Conservation (phyloP, 2,329 filamentous ascomycete species). For the Epichloe baconii region DNA sequence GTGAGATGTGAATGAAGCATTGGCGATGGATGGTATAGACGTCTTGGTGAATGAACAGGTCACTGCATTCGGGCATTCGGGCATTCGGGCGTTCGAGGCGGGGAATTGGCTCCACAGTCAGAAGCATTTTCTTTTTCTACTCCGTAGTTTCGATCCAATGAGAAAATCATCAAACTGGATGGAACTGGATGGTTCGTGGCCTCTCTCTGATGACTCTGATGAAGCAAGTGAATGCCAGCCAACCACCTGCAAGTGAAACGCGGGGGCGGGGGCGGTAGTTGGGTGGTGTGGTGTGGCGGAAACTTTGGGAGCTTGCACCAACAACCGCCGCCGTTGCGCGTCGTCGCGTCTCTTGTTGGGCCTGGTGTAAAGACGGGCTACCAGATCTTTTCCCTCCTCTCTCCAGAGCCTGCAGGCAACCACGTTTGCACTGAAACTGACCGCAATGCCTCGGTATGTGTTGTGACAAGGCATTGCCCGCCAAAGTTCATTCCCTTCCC, state of each 20-base stretch:
- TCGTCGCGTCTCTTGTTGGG: constrained; percentile 3
- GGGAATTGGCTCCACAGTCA: too few relatives aligned
- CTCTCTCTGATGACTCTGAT: too few relatives aligned
- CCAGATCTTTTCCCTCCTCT: not conserved
- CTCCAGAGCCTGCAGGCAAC: not conserved
- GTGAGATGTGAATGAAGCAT: too few relatives aligned
- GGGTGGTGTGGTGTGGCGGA: too few relatives aligned
- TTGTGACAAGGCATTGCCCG: not conserved
- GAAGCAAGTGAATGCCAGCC: not conserved
- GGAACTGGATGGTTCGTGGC: too few relatives aligned
- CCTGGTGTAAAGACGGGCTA: not conserved
- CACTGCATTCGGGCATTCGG: too few relatives aligned
- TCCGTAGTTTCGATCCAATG: too few relatives aligned
- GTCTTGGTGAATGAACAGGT: too few relatives aligned
- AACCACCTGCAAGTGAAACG: constrained; percentile 1
- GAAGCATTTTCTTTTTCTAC: too few relatives aligned
- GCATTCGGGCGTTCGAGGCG: too few relatives aligned
- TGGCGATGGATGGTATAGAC: too few relatives aligned
- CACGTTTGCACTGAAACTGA: not conserved
- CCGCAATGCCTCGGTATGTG: constrained; percentile 16
- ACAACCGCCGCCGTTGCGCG: not conserved
- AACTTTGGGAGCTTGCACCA: not conserved
- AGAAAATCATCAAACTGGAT: too few relatives aligned
- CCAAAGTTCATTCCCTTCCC: not conserved
- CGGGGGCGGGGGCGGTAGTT: constrained; percentile 6